Evolutionary conservation across 305 asterid species (phyloP), one percentile per base, ranked within the genome.

Genomic region (Coffea humblotiana): DNA sequence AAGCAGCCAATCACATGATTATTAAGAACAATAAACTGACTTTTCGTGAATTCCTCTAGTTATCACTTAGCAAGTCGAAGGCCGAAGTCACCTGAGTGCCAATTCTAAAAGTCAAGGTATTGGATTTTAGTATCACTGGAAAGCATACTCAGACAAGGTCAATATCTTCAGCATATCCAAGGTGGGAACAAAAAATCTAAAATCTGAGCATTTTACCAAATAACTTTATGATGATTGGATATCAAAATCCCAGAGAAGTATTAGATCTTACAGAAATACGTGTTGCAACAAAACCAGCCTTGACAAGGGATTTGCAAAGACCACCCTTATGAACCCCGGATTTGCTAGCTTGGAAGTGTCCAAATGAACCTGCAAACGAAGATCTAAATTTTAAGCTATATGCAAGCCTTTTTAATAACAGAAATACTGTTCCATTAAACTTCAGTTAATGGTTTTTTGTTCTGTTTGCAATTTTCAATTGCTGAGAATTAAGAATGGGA

Each of bases 311-410:
- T 54, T 60, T 86, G 84, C 84, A 80, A 77, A 93, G 78, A 80
- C 94, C 97, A 15, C 99, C 99, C 88, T 93, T 95, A 77, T 95
- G 98, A 75, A 95, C 99, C 61, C 97, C 94, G 3, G 99, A 90
- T 77, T 86, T 93, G 88, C 98, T 93, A 51, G 99, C 99, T 89
- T 95, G 99, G 73, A 93, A 93, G 86, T 95, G 99, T 74, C 99
- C 99, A 88, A 93, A 93, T 71, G 98, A 95, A 83, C 99, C 99
- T 94, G 90, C 80, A 79, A 71, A 61, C 63, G 76, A 68, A 72
- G 75, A 72, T 72, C 63, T 67, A 27, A 60, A 84, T 6, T 47
- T 64, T 40, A 56, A 63, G 16, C 21, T 40, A 61, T 18, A 6
- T 29, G 77, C 15, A 18, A 69, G 54, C 76, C 58, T 18, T 82